These are phyloP conservation scores for Sclerotinia spermophila DNA, from an alignment of 2,329 filamentous ascomycete species.

Conservation along the genomic window DNA sequence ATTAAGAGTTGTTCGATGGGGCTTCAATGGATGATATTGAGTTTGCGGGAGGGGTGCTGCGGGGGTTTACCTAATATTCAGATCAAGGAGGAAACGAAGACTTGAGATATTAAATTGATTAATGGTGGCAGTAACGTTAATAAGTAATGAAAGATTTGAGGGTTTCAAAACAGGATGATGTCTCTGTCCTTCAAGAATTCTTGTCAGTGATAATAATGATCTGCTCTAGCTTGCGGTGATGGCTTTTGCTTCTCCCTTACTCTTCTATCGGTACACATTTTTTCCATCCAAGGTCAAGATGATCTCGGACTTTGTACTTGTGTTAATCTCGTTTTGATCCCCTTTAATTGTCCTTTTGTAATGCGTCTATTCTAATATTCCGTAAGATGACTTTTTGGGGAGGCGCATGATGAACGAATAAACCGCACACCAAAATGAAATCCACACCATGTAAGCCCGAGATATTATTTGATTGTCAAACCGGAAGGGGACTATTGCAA, in stretches of 20 bases:
- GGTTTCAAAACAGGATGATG: not conserved
- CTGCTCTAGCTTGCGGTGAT: not conserved
- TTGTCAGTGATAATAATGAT: not conserved
- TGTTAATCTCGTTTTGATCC: not conserved
- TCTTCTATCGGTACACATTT: not conserved
- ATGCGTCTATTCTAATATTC: too few relatives aligned
- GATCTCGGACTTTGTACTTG: not conserved
- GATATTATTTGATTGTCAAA: not conserved
- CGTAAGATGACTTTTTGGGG: not conserved
- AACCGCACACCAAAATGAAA: not conserved
- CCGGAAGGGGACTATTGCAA: not conserved
- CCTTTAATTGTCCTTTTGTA: not conserved
- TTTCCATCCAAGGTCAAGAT: not conserved
- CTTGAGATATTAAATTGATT: not conserved
- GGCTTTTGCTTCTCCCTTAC: not conserved
- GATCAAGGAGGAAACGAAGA: not conserved
- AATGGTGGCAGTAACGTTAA: not conserved
- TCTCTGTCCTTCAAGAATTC: not conserved
- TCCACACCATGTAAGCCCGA: not conserved
- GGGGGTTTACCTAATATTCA: not conserved
- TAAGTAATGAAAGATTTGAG: not conserved
- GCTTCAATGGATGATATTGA: not conserved
- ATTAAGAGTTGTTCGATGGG: not conserved
- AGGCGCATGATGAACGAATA: not conserved
- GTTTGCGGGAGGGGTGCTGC: not conserved